Evolutionary conservation across 129 eudicot species (phyloP), one percentile per base, ranked within the genome.

Genomic region (Ambrosia trifida): DNA sequence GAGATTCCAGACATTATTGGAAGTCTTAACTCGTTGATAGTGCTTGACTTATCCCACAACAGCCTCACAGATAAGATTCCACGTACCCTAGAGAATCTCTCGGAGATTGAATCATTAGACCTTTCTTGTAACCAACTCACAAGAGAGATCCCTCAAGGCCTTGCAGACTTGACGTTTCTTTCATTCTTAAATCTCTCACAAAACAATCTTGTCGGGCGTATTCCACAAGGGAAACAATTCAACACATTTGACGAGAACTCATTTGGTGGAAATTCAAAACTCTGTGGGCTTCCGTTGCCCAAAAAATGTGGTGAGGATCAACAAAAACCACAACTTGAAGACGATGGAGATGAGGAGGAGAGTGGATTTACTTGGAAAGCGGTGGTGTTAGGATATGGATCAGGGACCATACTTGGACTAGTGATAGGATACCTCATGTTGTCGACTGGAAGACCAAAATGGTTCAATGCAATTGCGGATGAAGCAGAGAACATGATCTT

Each of bases 301-400:
- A n/a, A n/a, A n/a, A n/a, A n/a, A n/a, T n/a, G 74, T 10, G 19
- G 19, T 38, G 64, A 69, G 59, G 5, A 24, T 41, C 69, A 52
- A 64, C 35, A 41, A 4, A 47, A 41, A 38, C 16, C 64, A 32
- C 74, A 69, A 32, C 50, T 35, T 52, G 50, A 33, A 52, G 46
- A 20, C 11, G 50, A 33, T 51, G 49, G 4, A 33, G 69, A 64
- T 45, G 47, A 20, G 30, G 57, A 51, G 16, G 68, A 63, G 49
- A 63, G 49, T 16, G 68, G 20, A 6, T 63, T 63, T 16, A 63
- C 31, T 0, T 64, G 53, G 69, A 64, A 30, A 41, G 69, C 46
- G 53, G 69, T 64, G 51, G 41, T 19, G 52, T 64, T 64, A 30
- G 69, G 69, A 64, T 64, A 45, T 64, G 52, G 69, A 7, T 64